Base-by-base conservation (phyloP, 768 basidiomycete genomes). In the Macrolepiota albuminosa region DNA sequence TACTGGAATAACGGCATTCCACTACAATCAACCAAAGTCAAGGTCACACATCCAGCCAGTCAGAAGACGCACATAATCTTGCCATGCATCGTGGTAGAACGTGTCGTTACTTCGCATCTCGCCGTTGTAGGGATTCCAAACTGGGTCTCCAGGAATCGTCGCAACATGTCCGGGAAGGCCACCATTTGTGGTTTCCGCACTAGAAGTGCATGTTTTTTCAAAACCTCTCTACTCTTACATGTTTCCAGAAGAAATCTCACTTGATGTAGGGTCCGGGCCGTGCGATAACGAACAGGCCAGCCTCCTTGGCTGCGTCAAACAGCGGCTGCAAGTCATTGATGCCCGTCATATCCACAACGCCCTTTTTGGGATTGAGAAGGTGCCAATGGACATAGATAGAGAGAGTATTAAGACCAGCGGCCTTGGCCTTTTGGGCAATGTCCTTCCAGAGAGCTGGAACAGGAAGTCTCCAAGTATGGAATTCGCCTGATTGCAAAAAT, bases 301-400 rank as follows among this genome's bases (percentile, higher is more conserved):
- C 61, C n/a, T 61, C 61, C 29, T 62, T 64, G 21, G 63, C 63
- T n/a, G 61, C 63, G 36, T 64, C 63, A 33, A 62, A 64, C 29
- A 64, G 31, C 21, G 61, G 61, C 47, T 64, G 63, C 34, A 64
- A 40, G 33, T 57, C 61, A 36, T 64, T 64, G 31, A 64, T 58
- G 11, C 63, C 63, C n/a, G 61, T 54, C 61, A 64, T 51, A 52
- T 64, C 63, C 21, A 64, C 57, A 13, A 55, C 58, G 11, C 63
- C 63, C 21, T 57, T 52, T 54, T 62, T 64, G 1, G 63, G 63
- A 31, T 64, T 64, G 24, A 62, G 55, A 34, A 64, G 63, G 24
- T 60, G 58, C 63, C 63, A 64, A 34, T 64, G 63, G 43, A 64
- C 48, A 54, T 64, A 64, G 21, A 64, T 60, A 37, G 63, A 64